Evolutionary conservation across 306 rosid genomes (phyloP).

Genomic region (Arachis hypogaea): DNA sequence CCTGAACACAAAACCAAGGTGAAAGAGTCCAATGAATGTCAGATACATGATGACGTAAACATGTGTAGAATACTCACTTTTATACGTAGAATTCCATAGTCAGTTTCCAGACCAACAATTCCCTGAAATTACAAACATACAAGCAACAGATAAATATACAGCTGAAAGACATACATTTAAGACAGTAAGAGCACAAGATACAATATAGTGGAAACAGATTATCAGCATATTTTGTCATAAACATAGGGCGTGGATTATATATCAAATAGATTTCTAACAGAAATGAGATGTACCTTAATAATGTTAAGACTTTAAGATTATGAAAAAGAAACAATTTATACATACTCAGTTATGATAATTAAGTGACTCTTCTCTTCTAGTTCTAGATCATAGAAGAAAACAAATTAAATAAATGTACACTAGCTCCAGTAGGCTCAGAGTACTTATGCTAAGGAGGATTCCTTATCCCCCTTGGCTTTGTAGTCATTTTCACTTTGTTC

Average conservation of each 20-base stretch:
- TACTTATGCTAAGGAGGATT: not conserved
- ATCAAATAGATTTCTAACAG: not conserved
- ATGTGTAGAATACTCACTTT: conserved; percentile 56
- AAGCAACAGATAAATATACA: conserved; percentile 19
- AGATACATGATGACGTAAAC: conserved; percentile 4
- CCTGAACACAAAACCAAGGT: conserved; percentile 4
- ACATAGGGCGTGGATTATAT: conserved; percentile 15
- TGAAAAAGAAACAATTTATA: not conserved
- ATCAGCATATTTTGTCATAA: conserved; percentile 10
- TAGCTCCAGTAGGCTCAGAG: not conserved
- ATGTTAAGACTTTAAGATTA: not conserved
- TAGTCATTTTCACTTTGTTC: not conserved
- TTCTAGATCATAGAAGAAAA: not conserved
- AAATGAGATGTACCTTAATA: conserved; percentile 2
- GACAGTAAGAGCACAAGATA: conserved; percentile 22
- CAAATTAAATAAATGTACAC: not conserved
- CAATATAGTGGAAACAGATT: conserved; percentile 29
- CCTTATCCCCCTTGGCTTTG: not conserved
- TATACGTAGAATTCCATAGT: conserved; percentile 68
- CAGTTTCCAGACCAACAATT: conserved; percentile 73
- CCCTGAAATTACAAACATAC: conserved; percentile 49
- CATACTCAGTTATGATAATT: conserved; percentile 10
- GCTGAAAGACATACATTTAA: conserved; percentile 23
- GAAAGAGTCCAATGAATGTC: conserved; percentile 17
- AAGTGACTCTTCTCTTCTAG: not conserved